phyloP scores from a whole-genome alignment of 2,329 filamentous ascomycete species.

The Pestalotiopsis sp. region DNA sequence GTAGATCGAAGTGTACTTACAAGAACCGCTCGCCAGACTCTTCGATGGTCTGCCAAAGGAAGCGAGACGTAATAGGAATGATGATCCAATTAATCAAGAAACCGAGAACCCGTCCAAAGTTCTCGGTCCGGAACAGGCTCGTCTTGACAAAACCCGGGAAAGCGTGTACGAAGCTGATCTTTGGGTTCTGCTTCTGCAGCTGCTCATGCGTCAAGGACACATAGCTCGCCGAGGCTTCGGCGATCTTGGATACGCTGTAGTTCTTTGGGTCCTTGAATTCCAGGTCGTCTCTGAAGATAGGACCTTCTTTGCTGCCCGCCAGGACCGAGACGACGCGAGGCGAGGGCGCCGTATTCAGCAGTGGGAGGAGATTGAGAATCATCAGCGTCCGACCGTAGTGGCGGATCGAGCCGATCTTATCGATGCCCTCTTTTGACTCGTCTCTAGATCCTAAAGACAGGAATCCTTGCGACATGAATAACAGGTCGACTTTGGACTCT shows the following conservation, averaged over 20 bases:
- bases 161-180: conserved; percentile 3
- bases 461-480: conserved; percentile 10
- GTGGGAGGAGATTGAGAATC: background rate
- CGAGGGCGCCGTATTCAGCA: background rate
- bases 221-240: background rate
- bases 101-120: background rate
- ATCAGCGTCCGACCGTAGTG: conserved; percentile 6
- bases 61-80: background rate
- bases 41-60: background rate
- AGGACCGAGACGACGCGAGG: conserved; percentile 3
- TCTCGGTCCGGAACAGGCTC: background rate
- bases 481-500: conserved; percentile 4
- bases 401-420: conserved; percentile 3
- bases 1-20: no score
- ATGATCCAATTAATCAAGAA: conserved; percentile 10
- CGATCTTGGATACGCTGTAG: background rate
- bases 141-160: conserved; percentile 5
- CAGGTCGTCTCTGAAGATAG: background rate
- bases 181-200: conserved; percentile 4
- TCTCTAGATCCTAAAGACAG: background rate
- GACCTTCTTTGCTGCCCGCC: background rate
- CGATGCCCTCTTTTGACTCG: background rate
- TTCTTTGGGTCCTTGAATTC: conserved; percentile 2
- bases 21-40: conserved; percentile 5
- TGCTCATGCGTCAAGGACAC: conserved; percentile 1